Evolutionary conservation across 2,329 filamentous ascomycete genomes (phyloP), one percentile per base, ranked within the genome.

Genomic region (Monilinia fructicola): DNA sequence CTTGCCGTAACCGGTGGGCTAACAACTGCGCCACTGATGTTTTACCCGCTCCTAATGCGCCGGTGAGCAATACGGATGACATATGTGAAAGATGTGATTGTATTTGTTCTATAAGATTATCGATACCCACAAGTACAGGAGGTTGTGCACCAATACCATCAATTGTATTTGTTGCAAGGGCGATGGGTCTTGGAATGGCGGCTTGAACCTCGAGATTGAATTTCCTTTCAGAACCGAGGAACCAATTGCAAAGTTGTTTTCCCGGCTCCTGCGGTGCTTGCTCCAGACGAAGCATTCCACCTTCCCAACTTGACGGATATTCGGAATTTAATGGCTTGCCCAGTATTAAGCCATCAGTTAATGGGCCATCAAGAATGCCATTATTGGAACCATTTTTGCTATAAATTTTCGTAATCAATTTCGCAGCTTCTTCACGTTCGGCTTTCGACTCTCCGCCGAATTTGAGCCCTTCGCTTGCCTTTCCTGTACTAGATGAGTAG

Each of bases 31-130:
- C 86, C 38, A 97, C 85, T 0, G 88, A 88, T 2, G 92, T 93
- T 79, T 99, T 99, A 35, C 95, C 95, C 28, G 93, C 90, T 0
- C 95, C 95, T 71, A 97, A 86, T 0, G 91, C 92, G 50, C 95
- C 95, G 0, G 93, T 96, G 54, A 99, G 78, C 31, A 99, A 82
- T 1, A 97, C 91, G 0, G 95, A 98, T 0, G 94, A 97, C 70
- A 91, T 86, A 72, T 96, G 91, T 0, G 89, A 87, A 4, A 99
- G 81, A 72, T 96, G 91, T 2, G 87, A 88, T 68, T 89, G 83
- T 26, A 96, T 82, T 71, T 92, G 87, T 7, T 85, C 82, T 38
- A 97, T 84, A 0, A 96, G 80, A 2, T 84, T 80, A 72, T 98
- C 92, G 67, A 98, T 94, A 1, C 93, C 94, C 23, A 98, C 92